Conservation (phyloP, 2,329 filamentous ascomycete species). For the Akanthomyces dipterigenus region DNA sequence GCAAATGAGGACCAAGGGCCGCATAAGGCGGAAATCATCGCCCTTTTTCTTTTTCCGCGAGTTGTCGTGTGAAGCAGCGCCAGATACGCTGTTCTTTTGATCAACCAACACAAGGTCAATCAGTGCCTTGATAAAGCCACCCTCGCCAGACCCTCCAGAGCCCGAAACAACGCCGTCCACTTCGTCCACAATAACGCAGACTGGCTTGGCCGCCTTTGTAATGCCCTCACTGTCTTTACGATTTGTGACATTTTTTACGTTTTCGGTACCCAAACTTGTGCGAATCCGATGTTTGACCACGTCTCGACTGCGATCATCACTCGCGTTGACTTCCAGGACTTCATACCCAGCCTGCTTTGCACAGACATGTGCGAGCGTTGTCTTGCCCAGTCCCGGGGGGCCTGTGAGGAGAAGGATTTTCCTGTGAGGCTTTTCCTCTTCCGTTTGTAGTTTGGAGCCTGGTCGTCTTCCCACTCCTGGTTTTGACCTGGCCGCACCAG, state of each 20-base stretch:
- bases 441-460: conserved; percentile 34
- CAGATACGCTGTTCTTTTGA: conserved; percentile 59
- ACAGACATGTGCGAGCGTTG: conserved; percentile 91
- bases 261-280: conserved; percentile 90
- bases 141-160: conserved; percentile 70
- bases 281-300: conserved; percentile 88
- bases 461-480: conserved; percentile 36
- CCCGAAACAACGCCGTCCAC: conserved; percentile 90
- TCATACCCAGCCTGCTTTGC: conserved; percentile 94
- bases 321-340: conserved; percentile 94
- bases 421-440: conserved; percentile 69
- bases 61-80: conserved; percentile 19
- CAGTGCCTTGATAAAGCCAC: conserved; percentile 89
- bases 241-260: conserved; percentile 70
- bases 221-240: conserved; percentile 46
- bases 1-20: conserved; percentile 89
- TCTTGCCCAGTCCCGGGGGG: conserved; percentile 90
- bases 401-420: conserved; percentile 90
- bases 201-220: conserved; percentile 70
- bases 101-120: conserved; percentile 85
- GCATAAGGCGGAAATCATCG: conserved; percentile 79
- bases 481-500: conserved; percentile 59
- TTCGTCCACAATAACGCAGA: conserved; percentile 93
- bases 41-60: conserved; percentile 60
- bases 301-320: conserved; percentile 82